A percentile compares a stretch with the other conserved stretches of the same genome.
Conservation (phyloP, 192 early-diverging fungal genomes). For the Coemansia sp. region DNA sequence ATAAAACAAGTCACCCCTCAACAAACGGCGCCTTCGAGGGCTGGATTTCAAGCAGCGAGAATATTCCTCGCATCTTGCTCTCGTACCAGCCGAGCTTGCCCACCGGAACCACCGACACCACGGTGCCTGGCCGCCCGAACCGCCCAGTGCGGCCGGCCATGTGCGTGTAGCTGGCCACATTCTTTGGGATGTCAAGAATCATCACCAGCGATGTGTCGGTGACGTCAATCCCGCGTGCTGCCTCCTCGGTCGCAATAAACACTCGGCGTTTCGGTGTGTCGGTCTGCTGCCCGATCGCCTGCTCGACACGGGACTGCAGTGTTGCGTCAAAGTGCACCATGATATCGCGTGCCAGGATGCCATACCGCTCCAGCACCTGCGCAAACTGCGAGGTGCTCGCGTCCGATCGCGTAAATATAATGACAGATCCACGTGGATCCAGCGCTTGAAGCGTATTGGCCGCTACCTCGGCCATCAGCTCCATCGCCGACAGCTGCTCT, state of each 20-base stretch:
- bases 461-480: slow-evolving; percentile 35
- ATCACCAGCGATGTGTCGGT: slow-evolving; percentile 76
- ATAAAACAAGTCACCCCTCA: neutral
- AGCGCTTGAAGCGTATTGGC: slow-evolving; percentile 22
- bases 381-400: slow-evolving; percentile 23
- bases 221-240: slow-evolving; percentile 83
- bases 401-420: slow-evolving; percentile 33
- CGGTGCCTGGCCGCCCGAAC: slow-evolving; percentile 55
- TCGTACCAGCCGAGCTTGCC: slow-evolving; percentile 30
- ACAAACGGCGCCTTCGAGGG: slow-evolving; percentile 13
- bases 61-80: slow-evolving; percentile 49
- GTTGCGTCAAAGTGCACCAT: slow-evolving; percentile 14
- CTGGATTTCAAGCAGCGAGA: slow-evolving; percentile 5
- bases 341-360: slow-evolving; percentile 25
- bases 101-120: slow-evolving; percentile 39
- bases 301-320: neutral
- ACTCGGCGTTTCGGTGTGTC: neutral
- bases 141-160: slow-evolving; percentile 86
- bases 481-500: slow-evolving; percentile 12
- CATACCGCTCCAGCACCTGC: slow-evolving; percentile 13
- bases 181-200: slow-evolving; percentile 75
- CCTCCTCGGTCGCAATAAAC: slow-evolving; percentile 69
- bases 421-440: slow-evolving; percentile 6
- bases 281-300: neutral
- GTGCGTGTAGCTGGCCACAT: slow-evolving; percentile 72